Evolutionary conservation across 2,329 filamentous ascomycete genomes (phyloP), one percentile per base, ranked within the genome.

Genomic region (Pseudocercospora crystallina): DNA sequence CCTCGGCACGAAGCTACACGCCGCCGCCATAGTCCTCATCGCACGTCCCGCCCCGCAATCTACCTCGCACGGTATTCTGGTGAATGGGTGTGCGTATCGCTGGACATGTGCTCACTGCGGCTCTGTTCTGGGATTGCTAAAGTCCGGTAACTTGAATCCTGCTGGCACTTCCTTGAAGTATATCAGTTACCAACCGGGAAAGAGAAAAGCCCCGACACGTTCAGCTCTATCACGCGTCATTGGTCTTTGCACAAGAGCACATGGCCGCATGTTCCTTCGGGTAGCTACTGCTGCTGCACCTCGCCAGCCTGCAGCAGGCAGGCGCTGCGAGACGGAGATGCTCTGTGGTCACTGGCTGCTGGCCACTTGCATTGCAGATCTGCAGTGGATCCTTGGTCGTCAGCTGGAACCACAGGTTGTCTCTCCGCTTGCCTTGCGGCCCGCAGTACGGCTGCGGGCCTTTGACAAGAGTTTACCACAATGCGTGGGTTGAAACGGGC

Each of bases 1-100:
- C 43, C 51, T 57, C 54, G 48, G 51, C 45, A 53, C 39, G 51
- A 51, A 51, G 54, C 50, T 57, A 56, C 51, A 46, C 45, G 40
- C 43, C 39, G 39, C 36, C 14, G 38, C 42, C 34, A 35, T 17
- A 44, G 12, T 46, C 41, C 20, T 43, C 38, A 30, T 47, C 37
- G 32, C 50, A 42, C 50, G 34, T 53, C 50, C 43, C 47, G 49
- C 45, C 40, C 38, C 43, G 44, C 44, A 17, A 32, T 43, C 32
- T 40, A 39, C 35, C 36, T 36, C 15, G 26, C 29, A 41, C 42
- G 15, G 39, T 38, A 39, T 31, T 26, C 20, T 29, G 34, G 43
- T 32, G 34, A 20, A 32, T 29, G 37, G 36, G 37, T 45, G 38
- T 35, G 13, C 13, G 32, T 26, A 29, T 29, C 35, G 35, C 43